Conservation (phyloP, 768 basidiomycete species). For the Lactifluus rugatus region DNA sequence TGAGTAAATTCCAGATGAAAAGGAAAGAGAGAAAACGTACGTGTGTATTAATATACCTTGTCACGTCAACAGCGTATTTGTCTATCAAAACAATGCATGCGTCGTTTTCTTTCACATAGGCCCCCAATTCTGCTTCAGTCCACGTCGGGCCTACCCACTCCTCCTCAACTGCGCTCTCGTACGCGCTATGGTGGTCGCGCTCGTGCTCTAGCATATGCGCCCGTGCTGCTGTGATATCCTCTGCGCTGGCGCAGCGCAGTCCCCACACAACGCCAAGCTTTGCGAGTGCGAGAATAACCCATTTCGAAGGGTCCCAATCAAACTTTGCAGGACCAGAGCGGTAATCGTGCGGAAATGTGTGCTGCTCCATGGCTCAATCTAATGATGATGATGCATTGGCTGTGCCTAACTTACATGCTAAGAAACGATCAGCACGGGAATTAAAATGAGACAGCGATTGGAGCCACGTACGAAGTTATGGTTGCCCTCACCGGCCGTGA, state of each 20-base stretch:
- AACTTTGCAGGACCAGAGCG: constrained; percentile 49
- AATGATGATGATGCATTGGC: background rate
- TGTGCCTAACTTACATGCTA: constrained; percentile 37
- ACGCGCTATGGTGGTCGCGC: constrained; percentile 17
- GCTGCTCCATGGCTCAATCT: constrained; percentile 31
- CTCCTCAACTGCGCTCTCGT: constrained; percentile 10
- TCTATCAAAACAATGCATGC: constrained; percentile 48
- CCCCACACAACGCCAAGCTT: constrained; percentile 37
- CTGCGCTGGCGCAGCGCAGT: constrained; percentile 39
- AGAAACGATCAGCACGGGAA: background rate
- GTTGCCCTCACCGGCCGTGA: constrained; percentile 71
- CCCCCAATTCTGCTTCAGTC: constrained; percentile 30
- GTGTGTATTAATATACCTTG: constrained; percentile 54
- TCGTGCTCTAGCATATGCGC: constrained; percentile 40
- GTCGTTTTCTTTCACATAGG: constrained; percentile 30
- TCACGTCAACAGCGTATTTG: constrained; percentile 52
- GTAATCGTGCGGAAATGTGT: constrained; percentile 72
- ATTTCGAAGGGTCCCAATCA: constrained; percentile 80
- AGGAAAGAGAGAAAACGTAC: constrained; percentile 33
- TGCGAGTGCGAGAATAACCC: constrained; percentile 53
- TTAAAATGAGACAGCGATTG: background rate
- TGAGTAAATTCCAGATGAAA: background rate
- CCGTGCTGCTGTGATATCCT: constrained; percentile 41
- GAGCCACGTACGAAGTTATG: constrained; percentile 54
- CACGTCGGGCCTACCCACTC: constrained; percentile 35